Evolutionary conservation across 2,329 filamentous ascomycete species (phyloP).

Genomic region (Pseudogymnoascus sp.): DNA sequence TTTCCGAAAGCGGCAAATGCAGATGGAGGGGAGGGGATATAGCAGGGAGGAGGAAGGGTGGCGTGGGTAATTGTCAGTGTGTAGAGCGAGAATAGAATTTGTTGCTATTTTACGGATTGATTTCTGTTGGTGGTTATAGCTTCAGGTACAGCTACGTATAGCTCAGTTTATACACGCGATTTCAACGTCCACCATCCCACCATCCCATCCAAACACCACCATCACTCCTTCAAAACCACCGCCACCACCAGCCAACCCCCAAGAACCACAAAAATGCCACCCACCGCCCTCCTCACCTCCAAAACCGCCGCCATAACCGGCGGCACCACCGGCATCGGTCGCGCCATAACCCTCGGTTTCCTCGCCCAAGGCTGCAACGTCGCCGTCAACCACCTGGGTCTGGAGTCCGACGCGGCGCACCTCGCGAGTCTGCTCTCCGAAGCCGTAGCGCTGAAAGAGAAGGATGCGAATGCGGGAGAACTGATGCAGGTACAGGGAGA

Average conservation of each 20-base stretch:
- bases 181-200: not conserved
- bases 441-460: slow-evolving; percentile 41
- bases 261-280: slow-evolving; percentile 11
- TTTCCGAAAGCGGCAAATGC: not conserved
- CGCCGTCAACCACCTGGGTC: slow-evolving; percentile 71
- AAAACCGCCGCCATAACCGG: slow-evolving; percentile 85
- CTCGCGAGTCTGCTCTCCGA: slow-evolving; percentile 47
- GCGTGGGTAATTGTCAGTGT: not conserved
- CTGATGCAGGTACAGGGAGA: slow-evolving; percentile 70
- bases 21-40: not conserved
- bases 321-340: slow-evolving; percentile 77
- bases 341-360: slow-evolving; percentile 76
- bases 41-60: not conserved
- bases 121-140: not conserved
- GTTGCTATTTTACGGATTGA: too few relatives aligned
- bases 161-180: not conserved
- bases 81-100: not conserved
- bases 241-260: not conserved
- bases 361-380: slow-evolving; percentile 71
- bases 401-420: slow-evolving; percentile 44
- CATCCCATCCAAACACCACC: not conserved
- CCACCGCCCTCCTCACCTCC: slow-evolving; percentile 49
- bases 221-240: not conserved
- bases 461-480: slow-evolving; percentile 37
- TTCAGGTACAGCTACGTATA: not conserved